A percentile compares a stretch with the other conserved stretches of the same genome.
phyloP scores from a whole-genome alignment of 352 stramenopile genomes.

The Phytophthora meadii region DNA sequence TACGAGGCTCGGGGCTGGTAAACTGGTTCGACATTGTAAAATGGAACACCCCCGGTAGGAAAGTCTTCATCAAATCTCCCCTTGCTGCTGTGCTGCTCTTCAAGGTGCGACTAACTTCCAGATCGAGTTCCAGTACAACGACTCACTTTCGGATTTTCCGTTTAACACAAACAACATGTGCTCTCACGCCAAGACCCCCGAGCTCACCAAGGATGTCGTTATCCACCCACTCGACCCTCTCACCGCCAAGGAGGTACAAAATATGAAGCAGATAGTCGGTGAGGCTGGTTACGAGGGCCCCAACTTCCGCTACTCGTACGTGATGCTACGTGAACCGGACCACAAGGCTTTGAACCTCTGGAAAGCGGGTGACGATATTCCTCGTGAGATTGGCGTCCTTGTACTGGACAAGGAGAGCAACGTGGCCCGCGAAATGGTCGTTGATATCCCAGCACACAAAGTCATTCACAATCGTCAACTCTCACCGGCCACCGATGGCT shows the following conservation, averaged over 20 bases:
- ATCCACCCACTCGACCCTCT: slow-evolving; percentile 49
- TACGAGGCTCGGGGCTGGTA: slow-evolving; percentile 9
- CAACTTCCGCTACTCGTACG: slow-evolving; percentile 50
- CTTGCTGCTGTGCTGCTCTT: slow-evolving; percentile 1
- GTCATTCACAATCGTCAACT: slow-evolving; percentile 37
- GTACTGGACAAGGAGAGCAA: slow-evolving; percentile 38
- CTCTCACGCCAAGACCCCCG: slow-evolving; percentile 20
- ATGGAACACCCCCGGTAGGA: neutral
- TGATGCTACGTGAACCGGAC: slow-evolving; percentile 52
- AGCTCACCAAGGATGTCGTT: slow-evolving; percentile 17
- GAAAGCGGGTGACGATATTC: slow-evolving; percentile 34
- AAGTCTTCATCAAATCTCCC: slow-evolving; percentile 11
- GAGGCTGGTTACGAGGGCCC: slow-evolving; percentile 35
- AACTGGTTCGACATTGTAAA: neutral
- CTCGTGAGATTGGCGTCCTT: slow-evolving; percentile 45
- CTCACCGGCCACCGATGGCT: slow-evolving; percentile 40
- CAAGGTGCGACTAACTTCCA: slow-evolving; percentile 7
- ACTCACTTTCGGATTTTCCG: slow-evolving; percentile 17
- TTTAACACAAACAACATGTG: slow-evolving; percentile 19
- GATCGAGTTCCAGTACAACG: neutral
- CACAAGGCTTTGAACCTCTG: slow-evolving; percentile 40
- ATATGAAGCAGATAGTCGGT: slow-evolving; percentile 43
- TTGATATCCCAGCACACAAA: slow-evolving; percentile 35
- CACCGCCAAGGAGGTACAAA: slow-evolving; percentile 40
- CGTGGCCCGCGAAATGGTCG: slow-evolving; percentile 35